Conservation (phyloP, 495 filamentous ascomycete species). For the Neurospora hispaniola region DNA sequence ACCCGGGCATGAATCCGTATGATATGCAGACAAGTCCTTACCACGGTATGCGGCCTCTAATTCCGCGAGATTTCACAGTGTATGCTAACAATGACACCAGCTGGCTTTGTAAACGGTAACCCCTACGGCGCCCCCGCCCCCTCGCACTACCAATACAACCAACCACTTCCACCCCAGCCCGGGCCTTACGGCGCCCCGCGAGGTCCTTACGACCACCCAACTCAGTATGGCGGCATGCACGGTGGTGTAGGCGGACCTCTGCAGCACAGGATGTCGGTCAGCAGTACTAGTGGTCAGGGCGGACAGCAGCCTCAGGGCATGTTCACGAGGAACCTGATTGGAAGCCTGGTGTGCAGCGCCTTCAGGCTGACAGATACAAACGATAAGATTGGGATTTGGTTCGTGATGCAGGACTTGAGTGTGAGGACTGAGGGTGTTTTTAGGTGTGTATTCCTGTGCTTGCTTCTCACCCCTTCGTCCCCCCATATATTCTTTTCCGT, state of each 20-base stretch:
- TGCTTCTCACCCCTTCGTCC: not conserved
- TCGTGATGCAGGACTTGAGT: slow-evolving; percentile 90
- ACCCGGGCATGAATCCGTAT: slow-evolving; percentile 16
- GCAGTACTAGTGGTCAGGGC: slow-evolving; percentile 6
- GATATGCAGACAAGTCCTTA: slow-evolving; percentile 15
- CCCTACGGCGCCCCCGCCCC: slow-evolving; percentile 18
- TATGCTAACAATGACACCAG: not conserved
- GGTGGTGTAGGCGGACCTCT: not conserved
- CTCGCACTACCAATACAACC: slow-evolving; percentile 17
- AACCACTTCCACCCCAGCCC: slow-evolving; percentile 10
- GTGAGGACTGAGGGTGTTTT: slow-evolving; percentile 88
- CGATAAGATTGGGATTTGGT: slow-evolving; percentile 89
- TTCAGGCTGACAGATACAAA: slow-evolving; percentile 74
- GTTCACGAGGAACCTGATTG: slow-evolving; percentile 95
- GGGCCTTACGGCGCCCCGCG: slow-evolving; percentile 15
- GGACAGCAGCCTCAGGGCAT: slow-evolving; percentile 55
- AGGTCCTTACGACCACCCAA: slow-evolving; percentile 12
- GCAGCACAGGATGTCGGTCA: slow-evolving; percentile 27
- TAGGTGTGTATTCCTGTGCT: slow-evolving; percentile 46
- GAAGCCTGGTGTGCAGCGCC: slow-evolving; percentile 82
- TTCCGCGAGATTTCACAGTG: too few relatives aligned
- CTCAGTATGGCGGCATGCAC: slow-evolving; percentile 1
- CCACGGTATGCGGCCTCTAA: slow-evolving; percentile 7
- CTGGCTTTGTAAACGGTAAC: slow-evolving; percentile 8
- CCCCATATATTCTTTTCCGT: not conserved